A percentile compares a stretch with the other conserved stretches of the same genome.
Evolutionary conservation across 257 asterid genomes (phyloP).

Genomic region (Scutellaria minor): DNA sequence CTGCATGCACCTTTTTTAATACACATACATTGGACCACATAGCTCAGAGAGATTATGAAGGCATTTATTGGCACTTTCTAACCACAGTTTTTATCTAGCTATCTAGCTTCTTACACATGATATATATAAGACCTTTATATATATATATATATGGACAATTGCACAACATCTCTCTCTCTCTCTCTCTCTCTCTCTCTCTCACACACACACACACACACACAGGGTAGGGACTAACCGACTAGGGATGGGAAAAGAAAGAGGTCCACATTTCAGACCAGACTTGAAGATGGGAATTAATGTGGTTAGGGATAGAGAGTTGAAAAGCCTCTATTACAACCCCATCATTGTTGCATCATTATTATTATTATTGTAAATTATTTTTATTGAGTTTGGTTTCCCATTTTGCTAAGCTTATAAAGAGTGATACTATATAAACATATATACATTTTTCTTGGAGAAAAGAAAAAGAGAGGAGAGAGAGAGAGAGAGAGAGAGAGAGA

Average conservation of each 20-base stretch:
- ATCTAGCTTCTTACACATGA: background rate
- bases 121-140: too few species aligned
- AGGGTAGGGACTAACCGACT: background rate
- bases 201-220: slow-evolving; percentile 10
- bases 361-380: background rate
- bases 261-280: slow-evolving; percentile 37
- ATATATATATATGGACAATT: slow-evolving; percentile 20
- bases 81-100: slow-evolving; percentile 12
- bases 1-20: background rate
- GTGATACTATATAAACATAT: background rate
- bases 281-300: slow-evolving; percentile 30
- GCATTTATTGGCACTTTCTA: slow-evolving; percentile 36
- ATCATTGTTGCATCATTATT: slow-evolving; percentile 30
- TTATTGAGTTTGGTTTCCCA: background rate
- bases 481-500: background rate
- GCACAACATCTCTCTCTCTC: background rate
- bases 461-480: background rate
- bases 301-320: background rate
- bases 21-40: slow-evolving; percentile 30
- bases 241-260: slow-evolving; percentile 24
- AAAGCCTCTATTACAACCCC: slow-evolving; percentile 3
- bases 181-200: slow-evolving; percentile 8
- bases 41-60: background rate
- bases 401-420: background rate
- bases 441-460: background rate